A percentile compares a stretch with the other conserved stretches of the same genome.
Evolutionary conservation across 352 stramenopile genomes (phyloP).

Genomic region (Plasmopara halstedii): DNA sequence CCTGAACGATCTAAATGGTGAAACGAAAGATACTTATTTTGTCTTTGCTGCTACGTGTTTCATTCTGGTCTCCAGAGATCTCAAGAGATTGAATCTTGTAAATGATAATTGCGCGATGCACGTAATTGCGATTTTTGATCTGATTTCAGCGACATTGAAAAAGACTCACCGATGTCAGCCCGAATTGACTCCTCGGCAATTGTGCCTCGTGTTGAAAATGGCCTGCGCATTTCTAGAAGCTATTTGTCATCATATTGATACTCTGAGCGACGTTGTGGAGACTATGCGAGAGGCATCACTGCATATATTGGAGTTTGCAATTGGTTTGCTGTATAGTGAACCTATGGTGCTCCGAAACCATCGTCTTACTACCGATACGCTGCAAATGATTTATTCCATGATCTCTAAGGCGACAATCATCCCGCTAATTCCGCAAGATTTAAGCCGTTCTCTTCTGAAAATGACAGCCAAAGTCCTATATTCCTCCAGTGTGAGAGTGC

Average conservation of each 20-base stretch:
- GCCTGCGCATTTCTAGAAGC: conserved; percentile 13
- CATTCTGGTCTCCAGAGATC: conserved; percentile 19
- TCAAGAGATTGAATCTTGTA: conserved; percentile 5
- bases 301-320: conserved; percentile 17
- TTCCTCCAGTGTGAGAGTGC: conserved; percentile 16
- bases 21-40: conserved; percentile 21
- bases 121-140: conserved; percentile 13
- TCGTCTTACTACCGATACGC: conserved; percentile 9
- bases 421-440: conserved; percentile 9
- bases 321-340: conserved; percentile 10
- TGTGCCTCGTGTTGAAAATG: conserved; percentile 31
- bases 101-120: conserved; percentile 1
- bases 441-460: conserved; percentile 6
- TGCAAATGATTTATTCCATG: conserved; percentile 17
- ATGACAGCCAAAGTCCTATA: conserved; percentile 1
- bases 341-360: conserved; percentile 8
- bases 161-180: conserved; percentile 12
- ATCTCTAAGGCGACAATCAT: conserved; percentile 8
- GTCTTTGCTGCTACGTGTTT: conserved; percentile 44
- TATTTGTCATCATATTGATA: conserved; percentile 3
- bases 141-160: conserved; percentile 15
- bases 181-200: conserved; percentile 16
- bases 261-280: conserved; percentile 3
- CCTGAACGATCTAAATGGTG: conserved; percentile 4
- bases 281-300: conserved; percentile 8